Base-by-base conservation (phyloP, 78 protist genomes). In the Isochrysis galbana region DNA sequence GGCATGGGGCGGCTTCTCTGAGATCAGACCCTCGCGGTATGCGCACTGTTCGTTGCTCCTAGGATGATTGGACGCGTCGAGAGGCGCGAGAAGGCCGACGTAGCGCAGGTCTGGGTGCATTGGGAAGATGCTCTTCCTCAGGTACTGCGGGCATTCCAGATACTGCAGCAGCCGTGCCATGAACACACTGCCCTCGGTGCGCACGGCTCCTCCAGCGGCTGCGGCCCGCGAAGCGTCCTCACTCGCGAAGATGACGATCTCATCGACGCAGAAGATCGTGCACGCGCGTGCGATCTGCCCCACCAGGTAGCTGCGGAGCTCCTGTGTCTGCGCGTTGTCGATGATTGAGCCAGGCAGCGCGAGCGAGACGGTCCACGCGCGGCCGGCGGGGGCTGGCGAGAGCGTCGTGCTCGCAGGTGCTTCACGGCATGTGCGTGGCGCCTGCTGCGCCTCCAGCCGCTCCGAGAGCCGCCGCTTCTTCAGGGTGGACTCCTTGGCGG, bases 271-370 rank as follows among this genome's bases (percentile, higher is more conserved):
- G 86, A 91, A 96, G 80, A 94, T 92, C 41, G 96, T 44, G 61
- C 78, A 47, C 34, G 96, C 95, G 21, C 97, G 91, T 1, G 96
- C 95, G 21, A 96, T 87, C 84, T 94, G 95, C 19, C 95, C 95
- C 67, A 70, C 95, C 25, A 95, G 91, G 54, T 93, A 87, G 7
- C 96, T 83, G 5, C 91, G 72, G 26, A 96, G 91, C 91, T 93
- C 95, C 11, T 87, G 87, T 4, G 95, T 82, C 92, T 95, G 97
- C 32, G 97, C 97, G 42, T 91, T 94, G n/a, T 23, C 91, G 23
- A 95, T 38, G n/a, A 95, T 92, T n/a, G 96, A 94, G 39, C 96
- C 97, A 17, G 97, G 95, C 0, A 95, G 36, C 36, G 96, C 96
- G 48, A 95, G 78, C 23, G 94, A 25, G 61, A 95, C 93, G 22